phyloP scores from a whole-genome alignment of 768 basidiomycete species.

The Lactarius trivialis region DNA sequence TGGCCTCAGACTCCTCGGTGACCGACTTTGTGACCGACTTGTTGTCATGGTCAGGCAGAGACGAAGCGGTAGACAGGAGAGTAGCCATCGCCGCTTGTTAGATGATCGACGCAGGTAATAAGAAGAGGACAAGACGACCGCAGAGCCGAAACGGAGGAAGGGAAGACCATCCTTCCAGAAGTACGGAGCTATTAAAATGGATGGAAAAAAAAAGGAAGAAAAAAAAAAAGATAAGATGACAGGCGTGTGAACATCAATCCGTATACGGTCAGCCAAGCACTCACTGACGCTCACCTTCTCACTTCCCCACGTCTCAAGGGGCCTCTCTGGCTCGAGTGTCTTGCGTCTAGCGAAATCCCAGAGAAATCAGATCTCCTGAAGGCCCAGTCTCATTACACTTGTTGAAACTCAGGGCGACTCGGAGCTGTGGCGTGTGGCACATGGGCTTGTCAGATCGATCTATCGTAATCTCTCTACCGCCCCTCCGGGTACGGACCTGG shows the following conservation, averaged over 20 bases:
- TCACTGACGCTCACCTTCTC: background rate
- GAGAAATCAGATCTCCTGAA: background rate
- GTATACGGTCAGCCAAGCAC: background rate
- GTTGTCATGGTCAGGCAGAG: background rate
- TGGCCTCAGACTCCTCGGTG: background rate
- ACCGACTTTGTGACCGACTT: background rate
- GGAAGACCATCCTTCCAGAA: background rate
- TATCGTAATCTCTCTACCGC: background rate
- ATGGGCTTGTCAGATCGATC: background rate
- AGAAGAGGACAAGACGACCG: background rate
- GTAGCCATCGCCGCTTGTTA: background rate
- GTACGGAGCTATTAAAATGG: background rate
- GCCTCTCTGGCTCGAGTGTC: background rate
- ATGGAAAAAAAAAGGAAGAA: background rate
- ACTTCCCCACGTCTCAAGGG: background rate
- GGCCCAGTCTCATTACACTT: background rate
- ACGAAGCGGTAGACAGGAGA: background rate
- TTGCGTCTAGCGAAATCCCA: background rate
- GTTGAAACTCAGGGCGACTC: background rate
- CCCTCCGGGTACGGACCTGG: background rate
- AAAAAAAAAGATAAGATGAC: slow-evolving; percentile 3
- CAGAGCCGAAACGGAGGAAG: background rate
- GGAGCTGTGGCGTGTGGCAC: background rate
- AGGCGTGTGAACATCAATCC: background rate
- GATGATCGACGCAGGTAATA: background rate